Conservation (phyloP, 2,329 filamentous ascomycete species). For the Scedosporium apiospermum region DNA sequence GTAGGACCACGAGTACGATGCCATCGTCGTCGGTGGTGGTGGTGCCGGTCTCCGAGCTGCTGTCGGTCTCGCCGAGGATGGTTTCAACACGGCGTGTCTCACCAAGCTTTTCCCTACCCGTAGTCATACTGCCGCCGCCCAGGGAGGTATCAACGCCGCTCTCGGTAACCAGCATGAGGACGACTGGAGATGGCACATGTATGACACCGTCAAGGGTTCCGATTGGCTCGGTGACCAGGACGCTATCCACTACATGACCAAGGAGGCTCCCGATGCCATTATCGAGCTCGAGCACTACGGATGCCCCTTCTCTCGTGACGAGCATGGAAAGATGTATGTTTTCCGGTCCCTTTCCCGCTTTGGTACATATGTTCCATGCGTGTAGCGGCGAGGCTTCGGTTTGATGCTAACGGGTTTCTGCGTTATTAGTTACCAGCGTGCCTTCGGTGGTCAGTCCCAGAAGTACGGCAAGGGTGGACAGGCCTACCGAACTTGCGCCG, state of each 20-base stretch:
- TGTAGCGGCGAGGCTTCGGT: background rate
- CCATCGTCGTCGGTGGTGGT: slow-evolving; percentile 81
- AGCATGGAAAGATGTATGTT: slow-evolving; percentile 84
- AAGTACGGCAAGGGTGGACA: slow-evolving; percentile 95
- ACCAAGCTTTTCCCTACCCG: slow-evolving; percentile 79
- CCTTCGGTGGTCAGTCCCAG: slow-evolving; percentile 94
- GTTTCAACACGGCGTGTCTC: slow-evolving; percentile 85
- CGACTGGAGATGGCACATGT: slow-evolving; percentile 99
- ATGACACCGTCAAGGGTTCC: slow-evolving; percentile 95
- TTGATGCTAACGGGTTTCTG: background rate
- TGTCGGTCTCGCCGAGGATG: slow-evolving; percentile 78
- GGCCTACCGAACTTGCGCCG: slow-evolving; percentile 94
- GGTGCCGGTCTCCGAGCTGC: slow-evolving; percentile 74
- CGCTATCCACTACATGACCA: slow-evolving; percentile 97
- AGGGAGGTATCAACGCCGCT: slow-evolving; percentile 81
- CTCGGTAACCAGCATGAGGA: slow-evolving; percentile 96
- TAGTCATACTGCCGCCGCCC: slow-evolving; percentile 73
- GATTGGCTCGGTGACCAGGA: slow-evolving; percentile 98
- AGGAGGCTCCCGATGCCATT: slow-evolving; percentile 83
- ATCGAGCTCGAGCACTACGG: slow-evolving; percentile 96
- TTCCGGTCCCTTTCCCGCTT: background rate
- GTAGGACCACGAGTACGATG: slow-evolving; percentile 98
- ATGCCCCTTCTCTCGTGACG: slow-evolving; percentile 91
- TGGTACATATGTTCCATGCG: background rate
- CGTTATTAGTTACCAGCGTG: slow-evolving; percentile 72